phyloP scores from a whole-genome alignment of 768 basidiomycete genomes.

The Hypholoma sublateritium region DNA sequence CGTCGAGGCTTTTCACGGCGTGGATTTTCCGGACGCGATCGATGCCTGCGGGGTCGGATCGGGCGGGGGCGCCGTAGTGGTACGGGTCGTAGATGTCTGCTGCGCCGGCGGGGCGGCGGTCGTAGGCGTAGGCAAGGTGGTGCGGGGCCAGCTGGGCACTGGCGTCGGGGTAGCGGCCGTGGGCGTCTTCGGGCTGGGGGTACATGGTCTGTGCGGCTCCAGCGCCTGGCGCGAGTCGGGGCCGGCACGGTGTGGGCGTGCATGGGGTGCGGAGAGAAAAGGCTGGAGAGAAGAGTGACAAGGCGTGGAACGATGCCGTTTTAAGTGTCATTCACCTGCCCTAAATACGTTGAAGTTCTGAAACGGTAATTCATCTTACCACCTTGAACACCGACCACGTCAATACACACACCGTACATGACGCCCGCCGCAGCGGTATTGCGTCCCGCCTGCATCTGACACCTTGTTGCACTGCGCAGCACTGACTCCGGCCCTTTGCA shows the following conservation, averaged over 20 bases:
- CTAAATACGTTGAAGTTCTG: too few relatives aligned
- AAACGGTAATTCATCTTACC: too few relatives aligned
- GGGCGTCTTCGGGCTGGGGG: not conserved
- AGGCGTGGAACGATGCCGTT: too few relatives aligned
- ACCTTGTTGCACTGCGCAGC: too few relatives aligned
- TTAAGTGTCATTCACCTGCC: too few relatives aligned
- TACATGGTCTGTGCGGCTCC: not conserved
- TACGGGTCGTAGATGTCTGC: not conserved
- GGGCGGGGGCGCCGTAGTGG: not conserved
- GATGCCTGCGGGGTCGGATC: not conserved
- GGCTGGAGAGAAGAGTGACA: not conserved
- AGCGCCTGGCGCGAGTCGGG: not conserved
- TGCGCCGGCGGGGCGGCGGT: not conserved
- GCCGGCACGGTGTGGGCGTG: not conserved
- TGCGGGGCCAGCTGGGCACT: too few relatives aligned
- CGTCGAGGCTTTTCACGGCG: not conserved
- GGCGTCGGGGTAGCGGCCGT: not conserved
- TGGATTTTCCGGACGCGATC: not conserved
- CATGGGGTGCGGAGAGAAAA: not conserved
- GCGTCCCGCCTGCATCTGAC: too few relatives aligned
- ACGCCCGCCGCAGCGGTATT: too few relatives aligned
- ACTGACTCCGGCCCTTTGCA: too few relatives aligned
- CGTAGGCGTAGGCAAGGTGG: too few relatives aligned
- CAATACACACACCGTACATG: too few relatives aligned
- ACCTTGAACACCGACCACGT: too few relatives aligned